Evolutionary conservation across 805 yeast genomes (phyloP), one percentile per base, ranked within the genome.

Genomic region (Cyberlindnera euphorbiiphila): DNA sequence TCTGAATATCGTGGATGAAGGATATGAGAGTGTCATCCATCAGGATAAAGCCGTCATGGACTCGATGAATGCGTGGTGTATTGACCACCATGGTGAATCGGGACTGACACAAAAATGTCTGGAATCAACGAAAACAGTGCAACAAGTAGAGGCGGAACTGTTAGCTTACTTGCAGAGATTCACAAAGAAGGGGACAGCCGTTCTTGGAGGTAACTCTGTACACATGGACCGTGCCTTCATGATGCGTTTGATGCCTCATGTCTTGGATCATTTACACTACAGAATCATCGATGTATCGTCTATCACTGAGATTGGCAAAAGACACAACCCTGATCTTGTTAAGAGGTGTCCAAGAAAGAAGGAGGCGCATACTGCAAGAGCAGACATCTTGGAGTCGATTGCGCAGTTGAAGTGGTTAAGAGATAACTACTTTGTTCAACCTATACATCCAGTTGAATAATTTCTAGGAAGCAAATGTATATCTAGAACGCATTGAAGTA

Each of bases 261-360:
- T 45, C 4, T 9, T 54, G 24, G 71, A 72, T 15, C 73, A 65
- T 45, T 51, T 78, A 29, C 78, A 74, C 56, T 93, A 93, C 57
- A 72, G 99, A 37, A 70, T 89, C 26, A 74, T 93, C 27, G 99
- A 93, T 54, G 98, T 93, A 12, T 81, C 94, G n/a, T 68, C 88
- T 1, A 65, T 93, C 31, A 75, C 78, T 72, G 98, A 93, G 60
- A 62, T 88, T 12, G 82, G 89, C 1, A 66, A 63, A 31, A 77
- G 98, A 52, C 89, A 84, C 55, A 86, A 86, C 57, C 83, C 85
- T 1, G 64, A 59, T 4, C 61, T 88, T 34, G 68, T 81, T 62
- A 59, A 59, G 41, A 54, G 51, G 39, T 67, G 63, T 48, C 98
- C 91, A 6, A 66, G 60, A 25, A 93, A 94, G 61, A 63, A 62